Percentiles rank a stretch among this genome's conserved stretches.
phyloP scores from a whole-genome alignment of 805 yeast genomes.

The Yamadazyma tumulicola region DNA sequence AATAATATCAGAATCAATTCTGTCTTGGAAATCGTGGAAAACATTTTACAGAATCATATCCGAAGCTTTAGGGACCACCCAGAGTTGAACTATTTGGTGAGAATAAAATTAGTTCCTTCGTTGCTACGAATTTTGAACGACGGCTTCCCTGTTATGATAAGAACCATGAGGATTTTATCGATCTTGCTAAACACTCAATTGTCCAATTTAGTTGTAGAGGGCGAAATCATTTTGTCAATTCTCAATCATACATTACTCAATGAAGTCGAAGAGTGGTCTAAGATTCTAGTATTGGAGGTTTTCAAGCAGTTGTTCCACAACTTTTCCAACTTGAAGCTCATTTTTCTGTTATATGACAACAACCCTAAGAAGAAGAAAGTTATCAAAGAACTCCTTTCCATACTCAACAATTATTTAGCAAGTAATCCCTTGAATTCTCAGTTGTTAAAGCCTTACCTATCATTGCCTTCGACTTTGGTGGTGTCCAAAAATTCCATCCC shows the following conservation, averaged over 20 bases:
- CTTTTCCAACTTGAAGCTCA: conserved; percentile 44
- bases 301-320: conserved; percentile 60
- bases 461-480: conserved; percentile 2
- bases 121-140: conserved; percentile 57
- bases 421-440: conserved; percentile 13
- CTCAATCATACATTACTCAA: conserved; percentile 68
- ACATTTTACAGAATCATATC: conserved; percentile 63
- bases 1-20: conserved; percentile 55
- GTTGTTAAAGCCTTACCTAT: conserved; percentile 17
- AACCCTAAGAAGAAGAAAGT: conserved; percentile 55
- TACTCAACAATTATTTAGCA: conserved; percentile 20
- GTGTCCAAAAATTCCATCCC: conserved; percentile 34
- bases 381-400: conserved; percentile 49
- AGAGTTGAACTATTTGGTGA: conserved; percentile 64
- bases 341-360: conserved; percentile 63
- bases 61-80: conserved; percentile 50
- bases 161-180: conserved; percentile 70
- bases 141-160: conserved; percentile 64
- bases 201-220: conserved; percentile 62
- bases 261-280: conserved; percentile 62
- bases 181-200: conserved; percentile 59
- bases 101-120: conserved; percentile 72
- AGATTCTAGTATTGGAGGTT: conserved; percentile 68
- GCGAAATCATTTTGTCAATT: conserved; percentile 75
- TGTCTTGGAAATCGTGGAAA: conserved; percentile 82